phyloP scores from a whole-genome alignment of 176 grass and related monocot species.

The Tillandsia fasciculata region DNA sequence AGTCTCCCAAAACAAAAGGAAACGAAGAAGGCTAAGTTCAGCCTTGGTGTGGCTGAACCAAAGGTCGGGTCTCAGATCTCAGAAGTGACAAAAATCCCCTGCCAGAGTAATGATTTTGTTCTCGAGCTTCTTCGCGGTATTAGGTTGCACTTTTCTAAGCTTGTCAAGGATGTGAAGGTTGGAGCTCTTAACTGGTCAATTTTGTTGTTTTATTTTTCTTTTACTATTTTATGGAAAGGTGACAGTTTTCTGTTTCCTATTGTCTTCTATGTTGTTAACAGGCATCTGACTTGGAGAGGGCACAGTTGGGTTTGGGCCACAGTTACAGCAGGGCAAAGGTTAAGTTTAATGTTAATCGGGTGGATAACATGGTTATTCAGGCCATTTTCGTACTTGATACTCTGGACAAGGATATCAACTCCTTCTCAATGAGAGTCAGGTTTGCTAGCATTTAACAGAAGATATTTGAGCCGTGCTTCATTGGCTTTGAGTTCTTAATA shows the following conservation, averaged over 20 bases:
- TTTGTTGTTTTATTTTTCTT: neutral
- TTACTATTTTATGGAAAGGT: neutral
- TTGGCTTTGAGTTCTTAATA: no score
- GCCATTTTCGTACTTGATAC: conserved; percentile 83
- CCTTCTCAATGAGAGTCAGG: conserved; percentile 92
- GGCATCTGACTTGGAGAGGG: conserved; percentile 58
- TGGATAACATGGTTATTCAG: conserved; percentile 94
- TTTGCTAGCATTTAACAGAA: conserved; percentile 1
- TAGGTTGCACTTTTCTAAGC: conserved; percentile 60
- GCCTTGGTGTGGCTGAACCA: conserved; percentile 65
- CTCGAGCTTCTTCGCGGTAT: conserved; percentile 66
- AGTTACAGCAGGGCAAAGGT: conserved; percentile 83
- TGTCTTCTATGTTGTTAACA: conserved; percentile 13
- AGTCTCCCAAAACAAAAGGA: conserved; percentile 78
- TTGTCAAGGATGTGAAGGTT: conserved; percentile 84
- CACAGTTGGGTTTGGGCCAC: conserved; percentile 55
- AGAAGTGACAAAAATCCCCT: conserved; percentile 67
- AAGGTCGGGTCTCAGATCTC: conserved; percentile 85
- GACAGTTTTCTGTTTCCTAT: conserved; percentile 3
- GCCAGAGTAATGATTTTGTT: conserved; percentile 76
- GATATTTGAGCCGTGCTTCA: no score
- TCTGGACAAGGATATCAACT: conserved; percentile 79
- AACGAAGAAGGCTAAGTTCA: conserved; percentile 82
- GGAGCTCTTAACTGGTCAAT: neutral
- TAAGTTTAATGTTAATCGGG: conserved; percentile 82